A percentile compares a stretch with the other conserved stretches of the same genome.
These are phyloP conservation scores for Elaphomyces granulatus DNA, from an alignment of 495 filamentous ascomycete genomes.

Conservation along the genomic window DNA sequence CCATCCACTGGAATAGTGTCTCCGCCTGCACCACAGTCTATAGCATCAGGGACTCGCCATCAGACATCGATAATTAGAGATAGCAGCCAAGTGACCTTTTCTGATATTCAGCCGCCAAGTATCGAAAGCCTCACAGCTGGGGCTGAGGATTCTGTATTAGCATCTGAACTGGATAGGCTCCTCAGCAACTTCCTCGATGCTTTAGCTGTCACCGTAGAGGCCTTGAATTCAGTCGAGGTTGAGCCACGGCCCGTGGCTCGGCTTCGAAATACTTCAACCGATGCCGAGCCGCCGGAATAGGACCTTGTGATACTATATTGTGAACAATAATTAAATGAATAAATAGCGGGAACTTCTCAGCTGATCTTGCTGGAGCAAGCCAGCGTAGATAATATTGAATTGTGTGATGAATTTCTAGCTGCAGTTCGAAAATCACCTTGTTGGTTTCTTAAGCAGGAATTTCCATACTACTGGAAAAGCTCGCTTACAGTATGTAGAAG, in stretches of 20 bases:
- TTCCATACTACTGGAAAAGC: too few species aligned
- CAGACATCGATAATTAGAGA: not conserved
- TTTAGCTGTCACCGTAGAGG: conserved; percentile 22
- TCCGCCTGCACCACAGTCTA: not conserved
- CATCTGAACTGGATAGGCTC: conserved; percentile 25
- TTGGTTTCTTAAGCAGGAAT: too few species aligned
- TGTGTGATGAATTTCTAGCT: too few species aligned
- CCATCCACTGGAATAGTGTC: not conserved
- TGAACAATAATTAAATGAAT: too few species aligned
- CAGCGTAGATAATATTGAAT: too few species aligned
- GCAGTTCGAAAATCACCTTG: too few species aligned
- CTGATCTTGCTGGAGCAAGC: too few species aligned
- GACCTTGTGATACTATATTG: too few species aligned
- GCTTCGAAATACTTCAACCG: not conserved
- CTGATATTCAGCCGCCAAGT: conserved; percentile 21
- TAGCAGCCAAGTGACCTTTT: conserved; percentile 3
- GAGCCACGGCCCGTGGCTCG: not conserved
- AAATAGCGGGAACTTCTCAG: too few species aligned
- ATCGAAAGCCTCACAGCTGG: conserved; percentile 21
- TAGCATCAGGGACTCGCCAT: not conserved
- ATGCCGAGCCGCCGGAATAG: not conserved
- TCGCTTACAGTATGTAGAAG: too few species aligned
- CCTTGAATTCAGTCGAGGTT: conserved; percentile 5
- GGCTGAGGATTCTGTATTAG: conserved; percentile 19
- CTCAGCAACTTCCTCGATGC: conserved; percentile 27